Conservation (phyloP, 2,329 filamentous ascomycete genomes). For the Penicillium sp. region DNA sequence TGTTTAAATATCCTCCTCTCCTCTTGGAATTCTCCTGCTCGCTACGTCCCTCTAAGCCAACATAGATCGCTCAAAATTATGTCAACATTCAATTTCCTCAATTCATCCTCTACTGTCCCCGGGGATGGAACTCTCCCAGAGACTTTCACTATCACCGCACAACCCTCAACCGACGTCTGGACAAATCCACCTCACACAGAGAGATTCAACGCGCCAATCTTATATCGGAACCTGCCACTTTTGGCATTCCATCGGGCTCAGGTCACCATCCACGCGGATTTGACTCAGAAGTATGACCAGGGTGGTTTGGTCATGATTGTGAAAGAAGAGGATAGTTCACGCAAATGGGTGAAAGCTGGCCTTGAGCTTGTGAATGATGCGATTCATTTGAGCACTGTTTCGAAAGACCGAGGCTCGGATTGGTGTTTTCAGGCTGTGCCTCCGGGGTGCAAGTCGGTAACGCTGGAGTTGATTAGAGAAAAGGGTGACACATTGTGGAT, state of each 20-base stretch:
- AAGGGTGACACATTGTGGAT: background rate
- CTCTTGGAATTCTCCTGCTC: background rate
- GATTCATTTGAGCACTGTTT: background rate
- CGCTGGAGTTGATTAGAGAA: background rate
- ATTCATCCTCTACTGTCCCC: background rate
- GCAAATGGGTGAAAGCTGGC: background rate
- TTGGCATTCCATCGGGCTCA: background rate
- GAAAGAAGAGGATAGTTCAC: background rate
- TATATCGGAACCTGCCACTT: background rate
- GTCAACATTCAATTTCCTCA: background rate
- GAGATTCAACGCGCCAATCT: conserved; percentile 1
- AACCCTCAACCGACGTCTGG: background rate
- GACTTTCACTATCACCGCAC: background rate
- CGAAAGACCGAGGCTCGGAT: background rate
- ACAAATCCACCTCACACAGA: background rate
- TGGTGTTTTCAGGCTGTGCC: background rate
- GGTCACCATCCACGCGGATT: background rate
- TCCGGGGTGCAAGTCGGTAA: background rate
- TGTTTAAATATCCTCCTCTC: background rate
- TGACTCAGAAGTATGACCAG: background rate
- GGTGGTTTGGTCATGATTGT: background rate
- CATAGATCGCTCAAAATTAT: background rate
- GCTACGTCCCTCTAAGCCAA: background rate
- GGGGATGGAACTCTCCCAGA: background rate
- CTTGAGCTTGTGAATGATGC: background rate